Evolutionary conservation across 108 stramenopile species (phyloP).

Genomic region (Hondaea fermentalgiana): DNA sequence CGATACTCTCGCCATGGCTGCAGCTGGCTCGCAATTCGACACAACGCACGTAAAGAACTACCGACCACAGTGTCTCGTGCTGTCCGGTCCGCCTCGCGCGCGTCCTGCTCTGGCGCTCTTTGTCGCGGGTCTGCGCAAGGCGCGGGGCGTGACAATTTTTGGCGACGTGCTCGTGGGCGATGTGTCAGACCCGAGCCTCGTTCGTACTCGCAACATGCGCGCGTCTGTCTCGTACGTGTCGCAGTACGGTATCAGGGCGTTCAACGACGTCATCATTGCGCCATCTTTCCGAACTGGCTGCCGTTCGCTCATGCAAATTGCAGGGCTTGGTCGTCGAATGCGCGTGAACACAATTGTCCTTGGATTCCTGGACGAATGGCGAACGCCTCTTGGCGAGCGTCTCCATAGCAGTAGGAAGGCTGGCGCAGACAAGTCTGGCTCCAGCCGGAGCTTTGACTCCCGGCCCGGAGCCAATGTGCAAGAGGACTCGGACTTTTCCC

Average conservation of each 20-base stretch:
- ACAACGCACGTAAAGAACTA: constrained; percentile 22
- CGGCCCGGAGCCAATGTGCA: neutral
- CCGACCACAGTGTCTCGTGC: constrained; percentile 18
- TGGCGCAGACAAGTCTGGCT: neutral
- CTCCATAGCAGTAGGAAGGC: neutral
- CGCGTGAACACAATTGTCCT: constrained; percentile 13
- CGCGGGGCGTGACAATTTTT: neutral
- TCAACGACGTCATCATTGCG: constrained; percentile 6
- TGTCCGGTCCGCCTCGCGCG: neutral
- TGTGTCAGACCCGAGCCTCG: neutral
- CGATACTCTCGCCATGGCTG: neutral
- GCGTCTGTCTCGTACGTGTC: neutral
- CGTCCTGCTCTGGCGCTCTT: neutral
- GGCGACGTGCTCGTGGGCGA: neutral
- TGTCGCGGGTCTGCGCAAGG: neutral
- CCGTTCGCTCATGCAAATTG: neutral
- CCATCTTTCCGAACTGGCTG: constrained; percentile 17
- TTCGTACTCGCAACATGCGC: neutral
- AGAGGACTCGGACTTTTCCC: neutral
- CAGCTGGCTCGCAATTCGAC: neutral
- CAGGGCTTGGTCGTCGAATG: neutral
- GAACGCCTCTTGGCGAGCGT: neutral
- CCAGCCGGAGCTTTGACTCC: neutral
- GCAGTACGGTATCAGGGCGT: neutral
- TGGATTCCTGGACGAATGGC: neutral